Evolutionary conservation across 129 eudicot genomes (phyloP), one percentile per base, ranked within the genome.

Genomic region (Arctium minus): DNA sequence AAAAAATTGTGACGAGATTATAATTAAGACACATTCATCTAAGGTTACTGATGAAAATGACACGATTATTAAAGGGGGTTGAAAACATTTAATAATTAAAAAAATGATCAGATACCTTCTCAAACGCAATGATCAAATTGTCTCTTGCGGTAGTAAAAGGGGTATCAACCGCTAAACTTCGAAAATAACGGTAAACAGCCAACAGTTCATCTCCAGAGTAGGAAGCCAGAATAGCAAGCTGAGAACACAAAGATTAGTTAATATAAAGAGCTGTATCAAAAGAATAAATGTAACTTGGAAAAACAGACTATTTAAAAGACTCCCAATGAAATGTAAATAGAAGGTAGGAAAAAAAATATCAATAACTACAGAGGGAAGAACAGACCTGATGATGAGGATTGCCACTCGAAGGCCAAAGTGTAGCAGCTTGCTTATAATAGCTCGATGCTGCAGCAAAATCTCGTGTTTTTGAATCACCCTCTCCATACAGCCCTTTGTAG

Each of bases 311-410:
- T 7, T 35, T 35, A 4, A 3, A 46, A 3, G 36, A 75, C 5
- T 5, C 32, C 70, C 70, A 18, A 5, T 18, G 10, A n/a, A 64
- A 62, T 18, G 40, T 9, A 39, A n/a, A 40, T 32, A 22, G 31
- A 48, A 27, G 27, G 8, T 44, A 67, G 1, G 27, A 22, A 22
- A 11, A 33, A 7, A 53, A 0, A 1, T 9, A 68, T 8, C 6
- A 50, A 50, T 29, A 50, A 18, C 40, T 29, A 79, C 12, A 72
- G 27, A 50, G 31, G 31, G 1, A 67, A 70, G 13, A 35, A 72
- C 70, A 76, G 18, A 91, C 99, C 99, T 96, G 99, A 88, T 96
- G 98, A 84, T 96, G 98, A 8, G 99, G 98, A 85, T 96, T 96
- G 67, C 99, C 99, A 85, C 88, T 89, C 35, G 98, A 87, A 83